These are phyloP conservation scores for Streptanthus diversifolius DNA, from an alignment of 345 rosid species.

Conservation along the genomic window DNA sequence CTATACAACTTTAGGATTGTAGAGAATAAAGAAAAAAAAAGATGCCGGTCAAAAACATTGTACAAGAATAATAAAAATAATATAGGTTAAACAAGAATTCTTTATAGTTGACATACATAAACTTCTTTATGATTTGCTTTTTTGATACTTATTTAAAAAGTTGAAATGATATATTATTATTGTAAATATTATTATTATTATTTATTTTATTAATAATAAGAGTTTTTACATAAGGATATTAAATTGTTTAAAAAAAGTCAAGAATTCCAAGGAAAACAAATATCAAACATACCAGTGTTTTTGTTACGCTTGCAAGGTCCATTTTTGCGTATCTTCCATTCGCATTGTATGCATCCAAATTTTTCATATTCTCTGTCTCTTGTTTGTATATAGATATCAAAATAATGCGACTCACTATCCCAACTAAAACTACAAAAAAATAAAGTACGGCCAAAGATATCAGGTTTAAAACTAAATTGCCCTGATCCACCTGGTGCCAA, in stretches of 20 bases:
- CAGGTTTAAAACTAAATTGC: background rate
- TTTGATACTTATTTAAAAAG: background rate
- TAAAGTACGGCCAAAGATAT: slow-evolving; percentile 1
- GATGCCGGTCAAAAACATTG: too few species aligned
- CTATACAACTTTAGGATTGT: too few species aligned
- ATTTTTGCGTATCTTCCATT: background rate
- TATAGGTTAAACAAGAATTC: too few species aligned
- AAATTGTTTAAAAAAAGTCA: background rate
- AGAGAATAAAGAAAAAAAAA: too few species aligned
- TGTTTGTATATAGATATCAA: background rate
- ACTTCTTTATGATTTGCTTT: too few species aligned
- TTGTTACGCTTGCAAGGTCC: slow-evolving; percentile 10
- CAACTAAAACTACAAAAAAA: slow-evolving; percentile 3
- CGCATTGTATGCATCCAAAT: background rate
- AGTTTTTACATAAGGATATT: background rate
- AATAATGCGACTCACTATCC: background rate
- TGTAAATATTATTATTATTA: too few species aligned
- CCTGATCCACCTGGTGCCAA: background rate
- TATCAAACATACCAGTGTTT: background rate
- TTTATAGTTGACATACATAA: too few species aligned
- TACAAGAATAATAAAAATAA: too few species aligned
- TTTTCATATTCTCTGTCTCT: background rate
- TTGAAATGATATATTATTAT: background rate
- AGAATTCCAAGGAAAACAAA: slow-evolving; percentile 1
- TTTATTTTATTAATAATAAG: too few species aligned